phyloP scores from a whole-genome alignment of 805 yeast genomes.

The Sungouiella blattae region DNA sequence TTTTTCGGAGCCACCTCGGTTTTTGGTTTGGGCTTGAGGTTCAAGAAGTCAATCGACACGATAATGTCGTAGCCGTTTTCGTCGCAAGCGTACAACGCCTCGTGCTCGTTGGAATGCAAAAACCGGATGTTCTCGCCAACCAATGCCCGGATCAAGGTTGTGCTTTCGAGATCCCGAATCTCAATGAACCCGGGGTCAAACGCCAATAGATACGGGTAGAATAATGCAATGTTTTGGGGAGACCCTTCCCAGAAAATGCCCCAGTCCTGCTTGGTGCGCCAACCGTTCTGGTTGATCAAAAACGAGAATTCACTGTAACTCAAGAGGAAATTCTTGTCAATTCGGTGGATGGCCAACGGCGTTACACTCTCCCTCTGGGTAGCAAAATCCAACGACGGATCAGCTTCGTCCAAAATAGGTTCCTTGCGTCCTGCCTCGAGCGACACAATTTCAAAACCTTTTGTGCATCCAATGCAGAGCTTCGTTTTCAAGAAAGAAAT shows the following conservation, averaged over 20 bases:
- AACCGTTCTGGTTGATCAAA: constrained; percentile 90
- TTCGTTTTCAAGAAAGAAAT: constrained; percentile 85
- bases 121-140: constrained; percentile 89
- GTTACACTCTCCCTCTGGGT: constrained; percentile 71
- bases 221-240: constrained; percentile 87
- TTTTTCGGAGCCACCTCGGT: background rate
- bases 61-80: constrained; percentile 90
- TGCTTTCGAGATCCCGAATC: constrained; percentile 84
- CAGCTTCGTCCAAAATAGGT: constrained; percentile 94
- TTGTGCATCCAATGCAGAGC: constrained; percentile 91
- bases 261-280: constrained; percentile 94
- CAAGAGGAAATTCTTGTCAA: constrained; percentile 82
- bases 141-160: constrained; percentile 82
- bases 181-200: constrained; percentile 90
- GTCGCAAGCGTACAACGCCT: constrained; percentile 88
- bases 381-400: constrained; percentile 93
- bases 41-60: constrained; percentile 89
- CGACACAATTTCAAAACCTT: constrained; percentile 93
- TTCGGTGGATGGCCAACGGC: constrained; percentile 88
- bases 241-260: constrained; percentile 95
- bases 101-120: constrained; percentile 86
- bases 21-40: constrained; percentile 35
- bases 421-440: constrained; percentile 82
- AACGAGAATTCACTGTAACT: constrained; percentile 93
- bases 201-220: constrained; percentile 90